Base-by-base conservation (phyloP, 2,329 filamentous ascomycete species). In the Colletotrichum liriopes region DNA sequence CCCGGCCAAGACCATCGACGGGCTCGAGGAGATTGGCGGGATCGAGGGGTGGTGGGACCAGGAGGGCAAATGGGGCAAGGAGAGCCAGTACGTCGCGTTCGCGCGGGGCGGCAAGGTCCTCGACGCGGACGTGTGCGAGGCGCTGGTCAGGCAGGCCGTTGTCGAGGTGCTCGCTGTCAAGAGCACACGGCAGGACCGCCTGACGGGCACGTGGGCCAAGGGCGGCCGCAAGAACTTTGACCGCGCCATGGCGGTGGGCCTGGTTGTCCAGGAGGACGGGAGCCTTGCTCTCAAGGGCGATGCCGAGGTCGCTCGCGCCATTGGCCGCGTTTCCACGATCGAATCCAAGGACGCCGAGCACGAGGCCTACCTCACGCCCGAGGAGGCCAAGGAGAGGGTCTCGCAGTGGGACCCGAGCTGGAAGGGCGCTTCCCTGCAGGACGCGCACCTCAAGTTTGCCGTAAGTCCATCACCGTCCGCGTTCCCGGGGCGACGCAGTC, bases 371-470 rank as follows among this genome's bases (percentile, higher is more conserved):
- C 69, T 81, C 12, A 78, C 82, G 14, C 65, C 77, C 0, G 81
- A 84, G 3, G 83, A 88, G 77, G 85, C 86, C 1, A 77, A 76
- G 41, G 79, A 82, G 73, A 79, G 87, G 52, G 76, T 84, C 64
- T 81, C 84, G 75, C 77, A 81, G 1, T 90, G 86, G 86, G 86
- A 88, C 71, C 77, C 81, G 14, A 85, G 84, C 65, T 94, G 91
- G 91, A 88, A 90, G 78, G 76, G 82, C 7, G 81, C 91, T 18
- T 82, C 87, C 3, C 79, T 96, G 37, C 79, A 83, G 23, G 88
- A 94, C 75, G 81, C 85, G 1, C 81, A 85, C 51, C 79, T 93
- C 74, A 94, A 93, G 79, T 95, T 96, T 84, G 90, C 91, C 69
- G 94, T 96, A 88, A 75, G 92, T 87, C 2, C 45, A 11, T 14